These are phyloP conservation scores for Fulvia fulva DNA, from an alignment of 2,329 filamentous ascomycete genomes.

Conservation along the genomic window DNA sequence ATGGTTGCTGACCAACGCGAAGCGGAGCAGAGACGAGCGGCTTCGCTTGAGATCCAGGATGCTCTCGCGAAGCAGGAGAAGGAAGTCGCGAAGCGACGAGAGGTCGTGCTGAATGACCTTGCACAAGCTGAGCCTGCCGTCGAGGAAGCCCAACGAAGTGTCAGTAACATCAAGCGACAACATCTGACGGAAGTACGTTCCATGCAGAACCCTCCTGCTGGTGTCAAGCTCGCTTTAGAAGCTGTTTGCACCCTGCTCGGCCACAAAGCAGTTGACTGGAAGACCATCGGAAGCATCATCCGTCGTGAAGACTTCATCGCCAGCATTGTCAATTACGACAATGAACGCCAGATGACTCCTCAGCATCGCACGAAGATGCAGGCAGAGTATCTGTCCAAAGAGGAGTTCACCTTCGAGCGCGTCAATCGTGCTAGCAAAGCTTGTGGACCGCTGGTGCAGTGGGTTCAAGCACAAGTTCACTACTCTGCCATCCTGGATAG, in stretches of 20 bases:
- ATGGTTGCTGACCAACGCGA: slow-evolving; percentile 97
- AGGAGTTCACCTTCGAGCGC: slow-evolving; percentile 93
- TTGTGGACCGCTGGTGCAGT: slow-evolving; percentile 93
- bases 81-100: slow-evolving; percentile 75
- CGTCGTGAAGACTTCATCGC: slow-evolving; percentile 95
- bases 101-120: slow-evolving; percentile 82
- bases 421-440: slow-evolving; percentile 96
- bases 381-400: slow-evolving; percentile 83
- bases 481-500: slow-evolving; percentile 97
- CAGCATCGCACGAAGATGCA: slow-evolving; percentile 80
- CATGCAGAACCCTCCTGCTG: slow-evolving; percentile 87
- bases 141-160: slow-evolving; percentile 86
- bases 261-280: slow-evolving; percentile 88
- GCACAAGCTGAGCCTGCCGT: slow-evolving; percentile 92
- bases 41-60: slow-evolving; percentile 82
- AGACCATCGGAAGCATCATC: slow-evolving; percentile 80
- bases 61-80: slow-evolving; percentile 85
- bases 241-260: slow-evolving; percentile 94
- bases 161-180: slow-evolving; percentile 96
- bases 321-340: slow-evolving; percentile 96
- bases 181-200: slow-evolving; percentile 96
- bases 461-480: slow-evolving; percentile 93
- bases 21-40: slow-evolving; percentile 84
- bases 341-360: slow-evolving; percentile 90
- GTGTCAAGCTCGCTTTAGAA: slow-evolving; percentile 87